Conservation (phyloP, 805 yeast species). For the Teunomyces gatunensis region DNA sequence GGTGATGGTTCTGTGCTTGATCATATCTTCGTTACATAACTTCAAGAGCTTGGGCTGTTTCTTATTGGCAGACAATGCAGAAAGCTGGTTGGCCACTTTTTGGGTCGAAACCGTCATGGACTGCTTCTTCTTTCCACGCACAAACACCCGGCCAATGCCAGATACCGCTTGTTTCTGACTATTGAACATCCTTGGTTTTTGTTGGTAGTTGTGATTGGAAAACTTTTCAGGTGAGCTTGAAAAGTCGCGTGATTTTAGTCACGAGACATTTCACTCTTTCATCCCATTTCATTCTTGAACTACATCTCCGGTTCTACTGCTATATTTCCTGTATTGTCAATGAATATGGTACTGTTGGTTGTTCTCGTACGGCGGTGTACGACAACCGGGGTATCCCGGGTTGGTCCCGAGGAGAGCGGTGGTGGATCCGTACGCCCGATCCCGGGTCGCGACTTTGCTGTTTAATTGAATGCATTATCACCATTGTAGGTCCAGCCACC, state of each 20-base stretch:
- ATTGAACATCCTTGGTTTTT: not conserved
- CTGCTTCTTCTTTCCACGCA: constrained; percentile 31
- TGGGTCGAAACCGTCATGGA: constrained; percentile 38
- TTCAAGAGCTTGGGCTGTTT: constrained; percentile 83
- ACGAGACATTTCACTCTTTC: not conserved
- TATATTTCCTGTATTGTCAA: too few relatives aligned
- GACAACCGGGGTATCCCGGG: constrained; percentile 25
- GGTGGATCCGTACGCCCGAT: constrained; percentile 37
- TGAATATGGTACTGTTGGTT: too few relatives aligned
- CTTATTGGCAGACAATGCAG: constrained; percentile 82
- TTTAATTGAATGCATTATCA: constrained; percentile 27
- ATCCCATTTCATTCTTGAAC: too few relatives aligned
- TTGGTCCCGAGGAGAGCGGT: constrained; percentile 23
- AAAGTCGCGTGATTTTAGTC: not conserved
- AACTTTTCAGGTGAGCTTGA: not conserved
- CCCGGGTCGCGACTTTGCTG: constrained; percentile 6
- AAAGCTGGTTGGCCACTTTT: constrained; percentile 54
- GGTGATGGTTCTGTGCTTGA: constrained; percentile 79
- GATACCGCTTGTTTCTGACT: constrained; percentile 2
- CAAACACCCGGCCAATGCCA: constrained; percentile 15
- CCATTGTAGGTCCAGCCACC: constrained; percentile 99
- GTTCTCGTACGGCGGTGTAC: too few relatives aligned
- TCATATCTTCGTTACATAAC: constrained; percentile 72
- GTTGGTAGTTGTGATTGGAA: not conserved
- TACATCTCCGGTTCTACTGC: too few relatives aligned